Percentiles rank a stretch among this genome's conserved stretches.
phyloP scores from a whole-genome alignment of 2,329 filamentous ascomycete species.

The Plenodomus biglobosus region DNA sequence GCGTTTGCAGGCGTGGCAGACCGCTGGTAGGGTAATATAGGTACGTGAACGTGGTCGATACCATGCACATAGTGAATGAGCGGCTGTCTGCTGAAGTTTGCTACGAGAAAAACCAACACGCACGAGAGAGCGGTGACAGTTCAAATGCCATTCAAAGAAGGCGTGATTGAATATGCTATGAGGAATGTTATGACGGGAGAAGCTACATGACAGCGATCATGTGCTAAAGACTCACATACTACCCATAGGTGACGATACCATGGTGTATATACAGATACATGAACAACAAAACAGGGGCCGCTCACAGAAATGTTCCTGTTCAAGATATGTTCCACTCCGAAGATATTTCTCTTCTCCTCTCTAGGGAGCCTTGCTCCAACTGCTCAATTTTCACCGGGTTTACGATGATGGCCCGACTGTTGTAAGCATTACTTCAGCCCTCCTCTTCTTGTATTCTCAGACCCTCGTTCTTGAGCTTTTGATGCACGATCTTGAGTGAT shows the following conservation, averaged over 20 bases:
- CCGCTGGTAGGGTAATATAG: too few relatives aligned
- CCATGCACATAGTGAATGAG: too few relatives aligned
- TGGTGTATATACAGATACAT: constrained; percentile 27
- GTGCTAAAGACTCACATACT: constrained; percentile 27
- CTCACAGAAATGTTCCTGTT: constrained; percentile 6
- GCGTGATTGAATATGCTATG: constrained; percentile 3
- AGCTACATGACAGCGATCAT: constrained; percentile 20
- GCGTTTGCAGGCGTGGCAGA: background rate
- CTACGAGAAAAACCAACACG: too few relatives aligned
- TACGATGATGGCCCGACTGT: constrained; percentile 4
- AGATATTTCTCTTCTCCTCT: constrained; percentile 9
- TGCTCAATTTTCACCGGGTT: background rate
- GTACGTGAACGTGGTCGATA: too few relatives aligned
- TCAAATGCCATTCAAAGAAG: background rate
- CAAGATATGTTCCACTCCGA: constrained; percentile 17
- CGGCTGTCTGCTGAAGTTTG: too few relatives aligned
- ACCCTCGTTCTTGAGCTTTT: constrained; percentile 57
- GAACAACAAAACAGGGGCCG: constrained; percentile 18
- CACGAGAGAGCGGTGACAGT: background rate
- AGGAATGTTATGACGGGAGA: constrained; percentile 1
- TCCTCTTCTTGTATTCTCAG: constrained; percentile 23
- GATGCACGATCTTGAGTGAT: constrained; percentile 61
- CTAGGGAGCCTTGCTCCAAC: background rate
- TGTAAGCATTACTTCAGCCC: background rate
- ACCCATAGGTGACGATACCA: constrained; percentile 19